phyloP scores from a whole-genome alignment of 805 yeast species.

The Yarrowia hollandica region DNA sequence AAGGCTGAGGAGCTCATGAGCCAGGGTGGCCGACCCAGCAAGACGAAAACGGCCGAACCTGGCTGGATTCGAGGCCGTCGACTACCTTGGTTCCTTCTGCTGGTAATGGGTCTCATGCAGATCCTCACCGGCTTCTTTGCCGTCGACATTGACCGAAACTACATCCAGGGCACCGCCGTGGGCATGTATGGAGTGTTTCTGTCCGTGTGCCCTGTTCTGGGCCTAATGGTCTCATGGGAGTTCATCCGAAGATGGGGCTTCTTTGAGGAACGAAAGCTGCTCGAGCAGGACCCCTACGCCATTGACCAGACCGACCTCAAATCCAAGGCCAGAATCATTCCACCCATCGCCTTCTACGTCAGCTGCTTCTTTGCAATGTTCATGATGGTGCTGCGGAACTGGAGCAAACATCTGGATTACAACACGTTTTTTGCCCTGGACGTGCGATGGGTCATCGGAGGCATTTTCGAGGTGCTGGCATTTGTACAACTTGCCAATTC shows the following conservation, averaged over 20 bases:
- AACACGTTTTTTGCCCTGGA: constrained; percentile 31
- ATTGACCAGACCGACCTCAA: constrained; percentile 34
- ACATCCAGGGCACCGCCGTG: constrained; percentile 37
- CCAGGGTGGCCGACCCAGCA: constrained; percentile 18
- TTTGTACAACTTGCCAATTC: constrained; percentile 33
- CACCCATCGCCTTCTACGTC: constrained; percentile 36
- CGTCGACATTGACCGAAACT: constrained; percentile 38
- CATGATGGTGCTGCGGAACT: constrained; percentile 38
- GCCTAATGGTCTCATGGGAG: constrained; percentile 34
- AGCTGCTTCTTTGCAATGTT: constrained; percentile 36
- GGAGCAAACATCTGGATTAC: constrained; percentile 32
- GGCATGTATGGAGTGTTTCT: constrained; percentile 35
- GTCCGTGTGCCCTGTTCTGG: constrained; percentile 34
- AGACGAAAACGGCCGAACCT: constrained; percentile 33
- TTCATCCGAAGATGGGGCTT: constrained; percentile 39
- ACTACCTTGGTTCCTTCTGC: constrained; percentile 40
- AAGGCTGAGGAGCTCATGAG: constrained; percentile 19
- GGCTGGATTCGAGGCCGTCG: constrained; percentile 35
- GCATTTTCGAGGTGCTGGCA: constrained; percentile 35
- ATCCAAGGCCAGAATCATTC: constrained; percentile 34
- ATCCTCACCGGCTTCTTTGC: constrained; percentile 39
- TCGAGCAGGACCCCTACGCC: constrained; percentile 36
- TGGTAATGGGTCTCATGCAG: constrained; percentile 35
- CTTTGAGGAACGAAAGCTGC: constrained; percentile 37
- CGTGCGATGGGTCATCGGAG: constrained; percentile 38